phyloP scores from a whole-genome alignment of 169 alveolate species.

The Perkinsus chesapeaki region DNA sequence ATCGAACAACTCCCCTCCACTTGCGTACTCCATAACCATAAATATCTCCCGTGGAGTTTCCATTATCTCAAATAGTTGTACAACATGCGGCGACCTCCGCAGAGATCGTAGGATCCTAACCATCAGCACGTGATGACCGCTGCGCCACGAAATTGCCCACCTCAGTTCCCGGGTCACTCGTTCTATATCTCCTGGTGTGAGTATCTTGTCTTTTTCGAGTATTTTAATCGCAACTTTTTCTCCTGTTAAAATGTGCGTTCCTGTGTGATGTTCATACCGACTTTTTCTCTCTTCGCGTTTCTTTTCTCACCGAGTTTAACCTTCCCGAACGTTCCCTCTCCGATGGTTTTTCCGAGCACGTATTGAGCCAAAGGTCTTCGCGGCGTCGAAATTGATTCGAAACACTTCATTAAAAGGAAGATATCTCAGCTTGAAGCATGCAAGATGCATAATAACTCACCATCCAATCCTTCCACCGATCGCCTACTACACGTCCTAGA shows the following conservation, averaged over 20 bases:
- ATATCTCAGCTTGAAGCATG: neutral
- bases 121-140: neutral
- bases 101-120: conserved; percentile 30
- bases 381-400: neutral
- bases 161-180: conserved; percentile 49
- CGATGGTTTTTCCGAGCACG: conserved; percentile 46
- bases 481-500: neutral
- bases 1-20: conserved; percentile 67
- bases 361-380: neutral
- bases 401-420: neutral
- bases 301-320: conserved; percentile 51
- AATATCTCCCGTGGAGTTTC: conserved; percentile 42
- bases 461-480: neutral
- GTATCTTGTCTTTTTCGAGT: conserved; percentile 44
- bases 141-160: neutral
- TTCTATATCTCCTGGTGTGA: conserved; percentile 50
- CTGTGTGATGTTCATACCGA: neutral
- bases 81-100: conserved; percentile 52
- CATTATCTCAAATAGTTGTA: conserved; percentile 48
- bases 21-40: conserved; percentile 56
- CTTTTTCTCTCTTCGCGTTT: neutral
- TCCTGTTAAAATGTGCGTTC: conserved; percentile 12
- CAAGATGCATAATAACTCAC: neutral
- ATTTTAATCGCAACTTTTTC: conserved; percentile 62
- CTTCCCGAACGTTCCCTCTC: conserved; percentile 77